A percentile compares a stretch with the other conserved stretches of the same genome.
Evolutionary conservation across 2,329 filamentous ascomycete genomes (phyloP).

Genomic region (Blumeriella jaapii): DNA sequence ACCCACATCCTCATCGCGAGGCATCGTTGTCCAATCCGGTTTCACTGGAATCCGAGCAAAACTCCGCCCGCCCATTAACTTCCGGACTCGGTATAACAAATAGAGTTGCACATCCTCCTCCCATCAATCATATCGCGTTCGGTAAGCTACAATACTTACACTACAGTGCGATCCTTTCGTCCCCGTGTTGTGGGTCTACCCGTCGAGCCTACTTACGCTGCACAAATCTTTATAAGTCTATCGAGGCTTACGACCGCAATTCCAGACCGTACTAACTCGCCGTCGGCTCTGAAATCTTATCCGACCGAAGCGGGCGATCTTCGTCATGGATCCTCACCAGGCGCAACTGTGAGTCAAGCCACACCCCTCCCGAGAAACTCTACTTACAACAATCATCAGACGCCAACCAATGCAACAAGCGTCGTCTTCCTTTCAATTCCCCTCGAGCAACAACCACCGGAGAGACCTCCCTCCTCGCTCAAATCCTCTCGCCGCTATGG

Average conservation of each 20-base stretch:
- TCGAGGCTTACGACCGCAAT: constrained; percentile 26
- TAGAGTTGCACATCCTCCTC: constrained; percentile 25
- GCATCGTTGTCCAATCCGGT: constrained; percentile 30
- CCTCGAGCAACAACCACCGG: constrained; percentile 36
- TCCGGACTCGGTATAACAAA: constrained; percentile 28
- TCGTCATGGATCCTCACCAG: constrained; percentile 41
- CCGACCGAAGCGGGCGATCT: constrained; percentile 21
- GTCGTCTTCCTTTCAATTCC: constrained; percentile 39
- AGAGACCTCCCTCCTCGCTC: constrained; percentile 35
- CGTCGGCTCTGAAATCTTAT: constrained; percentile 14
- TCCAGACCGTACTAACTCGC: constrained; percentile 17
- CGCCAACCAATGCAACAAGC: constrained; percentile 38
- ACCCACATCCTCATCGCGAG: constrained; percentile 31
- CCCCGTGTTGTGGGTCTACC: constrained; percentile 13
- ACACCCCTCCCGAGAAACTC: constrained; percentile 17
- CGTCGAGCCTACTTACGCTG: constrained; percentile 16
- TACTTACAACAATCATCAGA: constrained; percentile 33
- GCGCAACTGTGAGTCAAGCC: constrained; percentile 38
- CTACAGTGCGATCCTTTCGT: too few species aligned
- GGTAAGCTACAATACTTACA: constrained; percentile 23
- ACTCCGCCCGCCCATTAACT: constrained; percentile 31
- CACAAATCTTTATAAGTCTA: constrained; percentile 15
- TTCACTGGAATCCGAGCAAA: constrained; percentile 27
- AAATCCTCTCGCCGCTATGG: constrained; percentile 38
- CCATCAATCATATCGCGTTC: constrained; percentile 24